phyloP scores from a whole-genome alignment of 2,329 filamentous ascomycete species.

The Apiospora pterosperma region DNA sequence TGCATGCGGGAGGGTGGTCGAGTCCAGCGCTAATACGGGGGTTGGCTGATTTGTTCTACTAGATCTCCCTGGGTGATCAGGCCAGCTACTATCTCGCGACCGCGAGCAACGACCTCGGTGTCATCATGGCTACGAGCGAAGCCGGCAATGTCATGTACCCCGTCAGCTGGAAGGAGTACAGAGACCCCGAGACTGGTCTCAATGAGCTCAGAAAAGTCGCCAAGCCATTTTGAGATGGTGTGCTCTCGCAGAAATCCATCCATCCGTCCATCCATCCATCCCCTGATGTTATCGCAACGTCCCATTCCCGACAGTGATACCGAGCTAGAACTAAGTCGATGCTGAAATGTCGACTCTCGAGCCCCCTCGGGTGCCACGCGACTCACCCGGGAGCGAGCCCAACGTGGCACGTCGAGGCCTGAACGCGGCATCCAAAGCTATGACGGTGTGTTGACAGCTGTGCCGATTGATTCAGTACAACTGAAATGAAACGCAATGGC shows the following conservation, averaged over 20 bases:
- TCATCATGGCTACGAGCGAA: constrained; percentile 89
- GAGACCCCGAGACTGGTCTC: constrained; percentile 73
- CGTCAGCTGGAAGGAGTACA: constrained; percentile 92
- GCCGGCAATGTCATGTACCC: constrained; percentile 88
- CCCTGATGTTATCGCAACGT: background rate
- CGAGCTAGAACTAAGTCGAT: background rate
- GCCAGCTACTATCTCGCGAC: constrained; percentile 94
- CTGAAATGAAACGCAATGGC: background rate
- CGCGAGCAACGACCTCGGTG: constrained; percentile 84
- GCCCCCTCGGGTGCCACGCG: background rate
- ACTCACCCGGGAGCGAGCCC: background rate
- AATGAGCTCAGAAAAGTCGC: constrained; percentile 88
- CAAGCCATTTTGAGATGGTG: constrained; percentile 69
- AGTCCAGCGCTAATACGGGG: background rate
- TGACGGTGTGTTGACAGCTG: background rate
- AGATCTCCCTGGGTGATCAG: constrained; percentile 91
- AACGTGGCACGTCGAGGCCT: background rate
- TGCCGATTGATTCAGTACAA: background rate
- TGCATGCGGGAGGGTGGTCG: too few species aligned
- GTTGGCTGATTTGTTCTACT: constrained; percentile 2
- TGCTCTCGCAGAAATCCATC: background rate
- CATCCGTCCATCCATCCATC: background rate
- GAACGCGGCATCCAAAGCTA: background rate
- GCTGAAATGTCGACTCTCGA: background rate
- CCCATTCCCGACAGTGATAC: background rate